A percentile compares a stretch with the other conserved stretches of the same genome.
These are phyloP conservation scores for Aureobasidium subglaciale DNA, from an alignment of 2,329 filamentous ascomycete genomes.

Conservation along the genomic window DNA sequence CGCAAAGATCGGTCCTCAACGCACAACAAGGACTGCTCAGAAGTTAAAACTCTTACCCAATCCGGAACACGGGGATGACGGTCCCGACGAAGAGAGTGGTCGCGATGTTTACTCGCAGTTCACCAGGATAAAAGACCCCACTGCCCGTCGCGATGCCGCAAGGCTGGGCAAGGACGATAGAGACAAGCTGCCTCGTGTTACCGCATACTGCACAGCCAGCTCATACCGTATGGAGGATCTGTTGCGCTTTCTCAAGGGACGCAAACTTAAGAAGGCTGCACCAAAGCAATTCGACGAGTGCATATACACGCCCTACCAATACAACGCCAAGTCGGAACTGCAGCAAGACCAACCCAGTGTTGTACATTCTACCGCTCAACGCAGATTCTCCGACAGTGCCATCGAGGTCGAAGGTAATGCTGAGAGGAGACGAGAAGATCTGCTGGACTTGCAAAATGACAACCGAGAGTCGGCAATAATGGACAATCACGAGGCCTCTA, in stretches of 20 bases:
- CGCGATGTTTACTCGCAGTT: slow-evolving; percentile 97
- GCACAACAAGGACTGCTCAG: slow-evolving; percentile 91
- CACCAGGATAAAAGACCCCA: slow-evolving; percentile 94
- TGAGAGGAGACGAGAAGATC: slow-evolving; percentile 28
- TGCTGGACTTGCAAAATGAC: slow-evolving; percentile 27
- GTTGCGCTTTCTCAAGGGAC: slow-evolving; percentile 84
- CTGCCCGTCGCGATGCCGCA: slow-evolving; percentile 83
- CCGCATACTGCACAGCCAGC: slow-evolving; percentile 92
- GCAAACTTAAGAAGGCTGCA: slow-evolving; percentile 69
- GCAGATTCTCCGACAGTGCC: slow-evolving; percentile 67
- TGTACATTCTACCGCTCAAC: slow-evolving; percentile 38
- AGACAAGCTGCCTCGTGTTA: slow-evolving; percentile 78
- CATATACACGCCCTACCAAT: slow-evolving; percentile 90
- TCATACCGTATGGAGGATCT: slow-evolving; percentile 84
- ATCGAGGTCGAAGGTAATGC: slow-evolving; percentile 56
- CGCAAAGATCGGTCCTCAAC: slow-evolving; percentile 82
- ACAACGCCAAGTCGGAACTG: slow-evolving; percentile 40
- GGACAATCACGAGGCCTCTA: slow-evolving; percentile 16
- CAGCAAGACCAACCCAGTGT: slow-evolving; percentile 23
- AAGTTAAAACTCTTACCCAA: slow-evolving; percentile 96
- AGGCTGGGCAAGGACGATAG: slow-evolving; percentile 88
- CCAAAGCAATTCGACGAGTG: slow-evolving; percentile 97
- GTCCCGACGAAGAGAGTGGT: slow-evolving; percentile 78
- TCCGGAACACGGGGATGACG: slow-evolving; percentile 72
- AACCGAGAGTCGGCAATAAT: slow-evolving; percentile 3